Percentiles rank a stretch among this genome's conserved stretches.
Conservation (phyloP, 345 rosid species). For the Cardiospermum halicacabum region DNA sequence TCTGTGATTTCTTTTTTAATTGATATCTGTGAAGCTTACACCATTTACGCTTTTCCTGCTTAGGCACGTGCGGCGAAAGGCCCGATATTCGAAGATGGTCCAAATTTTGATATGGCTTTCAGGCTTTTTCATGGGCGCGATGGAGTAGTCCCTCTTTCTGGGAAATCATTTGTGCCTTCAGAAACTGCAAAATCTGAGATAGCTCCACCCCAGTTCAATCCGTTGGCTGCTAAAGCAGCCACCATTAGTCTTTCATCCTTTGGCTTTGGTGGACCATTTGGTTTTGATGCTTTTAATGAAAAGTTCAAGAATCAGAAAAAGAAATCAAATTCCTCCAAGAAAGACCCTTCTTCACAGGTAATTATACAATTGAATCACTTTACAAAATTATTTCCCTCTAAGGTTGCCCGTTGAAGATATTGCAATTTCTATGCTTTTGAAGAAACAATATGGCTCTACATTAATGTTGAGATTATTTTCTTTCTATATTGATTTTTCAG, state of each 20-base stretch:
- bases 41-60: not conserved
- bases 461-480: not conserved
- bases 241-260: conserved; percentile 91
- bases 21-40: not conserved
- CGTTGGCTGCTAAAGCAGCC: conserved; percentile 94
- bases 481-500: conserved; percentile 35
- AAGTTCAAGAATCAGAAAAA: conserved; percentile 53
- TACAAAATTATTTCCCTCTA: too few relatives aligned
- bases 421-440: not conserved
- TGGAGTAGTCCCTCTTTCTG: conserved; percentile 94
- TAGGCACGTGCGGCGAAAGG: conserved; percentile 66
- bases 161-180: conserved; percentile 26
- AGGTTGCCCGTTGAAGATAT: not conserved
- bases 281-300: conserved; percentile 74
- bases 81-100: conserved; percentile 98
- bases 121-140: conserved; percentile 90
- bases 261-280: conserved; percentile 78
- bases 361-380: too few relatives aligned
- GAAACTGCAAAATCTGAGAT: conserved; percentile 31
- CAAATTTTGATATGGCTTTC: conserved; percentile 87
- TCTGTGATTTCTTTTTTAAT: not conserved
- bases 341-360: conserved; percentile 69
- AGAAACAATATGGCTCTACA: not conserved
- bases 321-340: conserved; percentile 58
- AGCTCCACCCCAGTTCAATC: conserved; percentile 57